Percentiles rank a stretch among this genome's conserved stretches.
phyloP scores from a whole-genome alignment of 2,329 filamentous ascomycete genomes.

The Colletotrichum noveboracense region DNA sequence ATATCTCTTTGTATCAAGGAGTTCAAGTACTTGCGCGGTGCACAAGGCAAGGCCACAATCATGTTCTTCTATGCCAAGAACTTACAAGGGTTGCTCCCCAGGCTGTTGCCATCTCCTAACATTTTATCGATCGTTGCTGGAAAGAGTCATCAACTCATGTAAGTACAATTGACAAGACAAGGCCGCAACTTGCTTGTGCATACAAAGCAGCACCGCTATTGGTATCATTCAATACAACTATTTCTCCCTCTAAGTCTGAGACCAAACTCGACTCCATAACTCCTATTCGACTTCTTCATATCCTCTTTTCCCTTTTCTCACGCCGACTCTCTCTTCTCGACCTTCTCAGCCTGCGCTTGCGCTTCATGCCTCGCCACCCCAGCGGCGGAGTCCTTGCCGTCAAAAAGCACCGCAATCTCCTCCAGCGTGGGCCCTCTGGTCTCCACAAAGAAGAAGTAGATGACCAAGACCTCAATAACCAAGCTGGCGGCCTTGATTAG shows the following conservation, averaged over 20 bases:
- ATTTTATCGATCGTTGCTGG: no score
- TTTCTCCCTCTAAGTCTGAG: not conserved
- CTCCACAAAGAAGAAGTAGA: conserved; percentile 48
- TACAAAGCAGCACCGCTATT: not conserved
- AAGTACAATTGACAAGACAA: no score
- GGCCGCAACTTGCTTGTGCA: not conserved
- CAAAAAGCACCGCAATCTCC: conserved; percentile 35
- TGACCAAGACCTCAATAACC: conserved; percentile 37
- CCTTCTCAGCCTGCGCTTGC: not conserved
- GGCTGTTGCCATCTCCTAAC: no score
- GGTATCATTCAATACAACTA: not conserved
- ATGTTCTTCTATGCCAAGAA: no score
- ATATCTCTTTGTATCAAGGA: no score
- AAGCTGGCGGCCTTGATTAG: conserved; percentile 10
- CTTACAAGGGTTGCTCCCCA: no score
- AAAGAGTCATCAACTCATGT: no score
- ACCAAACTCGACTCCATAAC: not conserved
- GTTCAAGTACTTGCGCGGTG: no score
- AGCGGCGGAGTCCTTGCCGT: conserved; percentile 8
- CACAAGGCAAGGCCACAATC: no score
- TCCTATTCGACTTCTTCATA: not conserved
- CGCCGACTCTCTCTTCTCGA: not conserved
- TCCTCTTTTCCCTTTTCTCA: not conserved
- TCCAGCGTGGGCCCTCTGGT: conserved; percentile 60
- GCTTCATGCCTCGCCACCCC: conserved; percentile 6